A percentile compares a stretch with the other conserved stretches of the same genome.
Conservation (phyloP, 2,329 filamentous ascomycete species). For the Ascochyta fabae region DNA sequence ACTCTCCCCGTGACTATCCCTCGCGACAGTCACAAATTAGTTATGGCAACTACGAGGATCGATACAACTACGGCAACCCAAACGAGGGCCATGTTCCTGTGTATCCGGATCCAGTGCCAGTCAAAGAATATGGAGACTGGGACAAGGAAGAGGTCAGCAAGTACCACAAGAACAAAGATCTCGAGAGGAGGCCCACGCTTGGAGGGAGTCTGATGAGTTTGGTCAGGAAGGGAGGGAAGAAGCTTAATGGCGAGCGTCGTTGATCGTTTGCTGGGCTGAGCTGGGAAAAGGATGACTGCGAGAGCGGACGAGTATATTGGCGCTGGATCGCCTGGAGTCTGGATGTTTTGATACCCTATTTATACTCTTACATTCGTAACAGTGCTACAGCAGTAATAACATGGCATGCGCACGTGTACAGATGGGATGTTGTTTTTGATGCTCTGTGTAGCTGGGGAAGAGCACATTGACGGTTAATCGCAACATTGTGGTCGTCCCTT, state of each 20-base stretch:
- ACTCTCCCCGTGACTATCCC: background rate
- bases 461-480: no score
- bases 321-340: constrained; percentile 17
- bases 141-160: constrained; percentile 22
- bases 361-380: background rate
- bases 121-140: constrained; percentile 14
- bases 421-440: no score
- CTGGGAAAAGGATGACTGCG: background rate
- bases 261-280: constrained; percentile 1
- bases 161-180: constrained; percentile 25
- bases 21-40: background rate
- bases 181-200: constrained; percentile 37
- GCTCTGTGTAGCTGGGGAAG: no score
- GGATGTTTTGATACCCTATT: constrained; percentile 11
- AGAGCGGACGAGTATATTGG: background rate
- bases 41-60: background rate
- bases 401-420: no score
- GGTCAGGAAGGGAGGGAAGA: constrained; percentile 21
- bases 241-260: constrained; percentile 16
- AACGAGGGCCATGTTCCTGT: background rate
- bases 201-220: constrained; percentile 34
- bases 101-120: background rate
- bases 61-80: background rate
- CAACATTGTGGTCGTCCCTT: no score
- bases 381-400: no score